Base-by-base conservation (phyloP, 768 basidiomycete species). In the Cubamyces lactineus region DNA sequence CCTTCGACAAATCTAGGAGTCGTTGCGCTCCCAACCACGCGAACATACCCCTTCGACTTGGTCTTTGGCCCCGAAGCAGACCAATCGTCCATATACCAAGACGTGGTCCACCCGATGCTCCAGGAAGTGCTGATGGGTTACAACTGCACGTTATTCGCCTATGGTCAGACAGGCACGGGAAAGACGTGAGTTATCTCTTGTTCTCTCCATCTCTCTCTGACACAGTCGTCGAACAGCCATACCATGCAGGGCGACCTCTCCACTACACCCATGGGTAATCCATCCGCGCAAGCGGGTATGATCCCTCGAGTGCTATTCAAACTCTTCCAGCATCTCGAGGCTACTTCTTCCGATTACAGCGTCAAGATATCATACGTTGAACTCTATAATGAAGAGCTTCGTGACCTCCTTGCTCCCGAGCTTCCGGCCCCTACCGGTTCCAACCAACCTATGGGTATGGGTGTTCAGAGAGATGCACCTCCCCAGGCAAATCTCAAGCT, bases 11-110 rank as follows among this genome's bases (percentile, higher is more conserved):
- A 84, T 59, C 73, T 94, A 6, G 91, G 91, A n/a, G 68, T 92
- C 46, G 80, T 91, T 13, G 86, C 85, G 5, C 78, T 87, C n/a
- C 83, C 92, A 23, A 89, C 89, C 12, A 85, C 87, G 2, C 80
- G 90, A 53, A 96, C 92, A 2, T 99, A 98, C 74, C 88, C 92
- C 3, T 99, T 97, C 73, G 96, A 98, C 75, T 79, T 91, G 26
- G 97, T 97, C 7, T 98, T 97, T 77, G 96, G 97, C 2, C 94
- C 96, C 19, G 95, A 97, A 73, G 96, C 96, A 23, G 94, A 96
- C 72, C 97, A 99, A 72, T 87, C 91, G 21, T 84, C 93, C 83
- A 84, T 99, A 12, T 99, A 96, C 73, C 86, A 93, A 58, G 91
- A 97, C 54, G 96, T 98, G 42, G 96, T 98, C 43, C 84, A 84